Conservation (phyloP, 257 asterid species). For the Avicennia marina region DNA sequence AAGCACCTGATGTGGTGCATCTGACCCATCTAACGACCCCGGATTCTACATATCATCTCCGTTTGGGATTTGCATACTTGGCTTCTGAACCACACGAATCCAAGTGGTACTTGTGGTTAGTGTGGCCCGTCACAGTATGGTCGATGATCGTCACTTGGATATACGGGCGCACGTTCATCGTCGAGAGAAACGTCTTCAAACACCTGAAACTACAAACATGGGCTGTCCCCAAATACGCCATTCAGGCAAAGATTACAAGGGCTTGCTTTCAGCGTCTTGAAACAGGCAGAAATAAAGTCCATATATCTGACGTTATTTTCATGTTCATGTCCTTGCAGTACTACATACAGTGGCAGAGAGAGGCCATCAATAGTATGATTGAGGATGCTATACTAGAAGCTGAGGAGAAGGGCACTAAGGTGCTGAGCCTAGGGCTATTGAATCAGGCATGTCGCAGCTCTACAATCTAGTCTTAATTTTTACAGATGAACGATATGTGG, state of each 20-base stretch:
- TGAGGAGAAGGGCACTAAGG: slow-evolving; percentile 25
- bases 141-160: slow-evolving; percentile 33
- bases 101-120: slow-evolving; percentile 39
- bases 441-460: slow-evolving; percentile 22
- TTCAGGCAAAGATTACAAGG: slow-evolving; percentile 21
- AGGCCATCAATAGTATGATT: slow-evolving; percentile 21
- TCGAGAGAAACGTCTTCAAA: slow-evolving; percentile 45
- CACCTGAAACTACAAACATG: slow-evolving; percentile 43
- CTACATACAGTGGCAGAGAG: slow-evolving; percentile 23
- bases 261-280: background rate
- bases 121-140: slow-evolving; percentile 53
- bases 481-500: no score
- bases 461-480: no score
- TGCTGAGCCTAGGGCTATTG: slow-evolving; percentile 30
- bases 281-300: background rate
- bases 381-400: slow-evolving; percentile 31
- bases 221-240: slow-evolving; percentile 40
- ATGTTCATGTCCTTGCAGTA: slow-evolving; percentile 6
- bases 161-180: slow-evolving; percentile 28
- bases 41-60: slow-evolving; percentile 46
- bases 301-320: background rate
- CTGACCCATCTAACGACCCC: slow-evolving; percentile 50
- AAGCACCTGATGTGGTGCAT: slow-evolving; percentile 37
- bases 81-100: slow-evolving; percentile 42
- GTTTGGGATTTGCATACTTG: slow-evolving; percentile 44